Evolutionary conservation across 257 asterid species (phyloP), one percentile per base, ranked within the genome.

Genomic region (Agastache rugosa): DNA sequence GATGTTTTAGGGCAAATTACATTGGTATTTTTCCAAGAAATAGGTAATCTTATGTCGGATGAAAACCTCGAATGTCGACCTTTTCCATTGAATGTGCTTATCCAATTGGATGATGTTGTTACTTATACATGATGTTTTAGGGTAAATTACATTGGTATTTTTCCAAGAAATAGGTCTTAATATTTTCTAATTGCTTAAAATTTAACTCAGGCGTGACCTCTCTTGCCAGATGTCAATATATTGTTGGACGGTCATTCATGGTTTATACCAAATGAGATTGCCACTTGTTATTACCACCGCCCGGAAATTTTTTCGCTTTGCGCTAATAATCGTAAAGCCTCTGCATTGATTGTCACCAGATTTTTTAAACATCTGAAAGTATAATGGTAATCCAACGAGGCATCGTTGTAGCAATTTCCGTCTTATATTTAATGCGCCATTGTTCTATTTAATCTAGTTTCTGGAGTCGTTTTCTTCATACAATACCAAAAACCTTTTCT

Each of bases 371-470:
- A 63, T 72, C 68, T 67, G 20, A 81, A 63, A 17, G 25, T 62
- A 54, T 74, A 66, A 78, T 71, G 76, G 78, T 51, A 82, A 82
- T 78, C 78, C 83, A 78, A 75, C 71, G 17, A 35, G 74, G 80
- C 71, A 74, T 78, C 34, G 66, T 42, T 7, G 63, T 1, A 67
- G 69, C 75, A 66, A 73, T 63, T 56, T 58, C 55, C 27, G 20
- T 29, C 63, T 5, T 20, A 4, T 12, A 78, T 47, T 82, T 41
- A 78, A 82, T 78, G 78, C 73, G 31, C 54, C 73, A 16, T 31
- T 59, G 59, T 8, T 61, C 70, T 82, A 78, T 82, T 64, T 75
- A 81, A 75, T 70, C 37, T 56, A 16, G 73, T 35, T n/a, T 16
- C 65, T 14, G 67, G 37, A 23, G 37, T 29, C 62, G 6, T 39